A percentile compares a stretch with the other conserved stretches of the same genome.
These are phyloP conservation scores for Yamadazyma epiphylla DNA, from an alignment of 1,139 yeast species.

Conservation along the genomic window DNA sequence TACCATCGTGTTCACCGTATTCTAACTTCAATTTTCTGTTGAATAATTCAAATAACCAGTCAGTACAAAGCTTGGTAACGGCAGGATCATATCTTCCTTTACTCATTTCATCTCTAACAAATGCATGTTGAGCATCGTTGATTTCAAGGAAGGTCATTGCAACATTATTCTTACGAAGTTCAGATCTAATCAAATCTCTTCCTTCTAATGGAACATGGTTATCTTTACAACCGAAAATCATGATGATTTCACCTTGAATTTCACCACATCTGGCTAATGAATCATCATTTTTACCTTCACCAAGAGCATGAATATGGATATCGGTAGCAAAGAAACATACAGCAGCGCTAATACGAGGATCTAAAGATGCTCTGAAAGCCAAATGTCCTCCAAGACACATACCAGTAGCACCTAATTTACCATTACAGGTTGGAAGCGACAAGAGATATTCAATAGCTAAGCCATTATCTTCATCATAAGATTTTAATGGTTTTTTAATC, in stretches of 20 bases:
- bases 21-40: conserved; percentile 65
- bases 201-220: conserved; percentile 81
- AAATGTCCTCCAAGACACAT: conserved; percentile 87
- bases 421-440: conserved; percentile 61
- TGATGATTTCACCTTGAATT: conserved; percentile 54
- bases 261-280: conserved; percentile 56
- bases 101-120: conserved; percentile 72
- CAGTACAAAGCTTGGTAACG: conserved; percentile 62
- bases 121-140: conserved; percentile 78
- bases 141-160: conserved; percentile 70
- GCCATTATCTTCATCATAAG: conserved; percentile 73
- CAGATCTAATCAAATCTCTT: conserved; percentile 63
- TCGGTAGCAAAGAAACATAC: conserved; percentile 83
- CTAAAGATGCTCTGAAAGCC: conserved; percentile 71
- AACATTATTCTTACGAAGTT: conserved; percentile 57
- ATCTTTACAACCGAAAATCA: conserved; percentile 77
- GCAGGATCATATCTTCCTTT: conserved; percentile 82
- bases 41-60: conserved; percentile 67
- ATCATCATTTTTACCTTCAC: conserved; percentile 60
- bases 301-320: conserved; percentile 64
- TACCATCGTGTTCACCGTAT: conserved; percentile 59
- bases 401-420: conserved; percentile 77
- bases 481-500: conserved; percentile 59
- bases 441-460: conserved; percentile 61
- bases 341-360: conserved; percentile 60